Conservation (phyloP, 2,329 filamentous ascomycete genomes). For the Diplodia scrobiculata region DNA sequence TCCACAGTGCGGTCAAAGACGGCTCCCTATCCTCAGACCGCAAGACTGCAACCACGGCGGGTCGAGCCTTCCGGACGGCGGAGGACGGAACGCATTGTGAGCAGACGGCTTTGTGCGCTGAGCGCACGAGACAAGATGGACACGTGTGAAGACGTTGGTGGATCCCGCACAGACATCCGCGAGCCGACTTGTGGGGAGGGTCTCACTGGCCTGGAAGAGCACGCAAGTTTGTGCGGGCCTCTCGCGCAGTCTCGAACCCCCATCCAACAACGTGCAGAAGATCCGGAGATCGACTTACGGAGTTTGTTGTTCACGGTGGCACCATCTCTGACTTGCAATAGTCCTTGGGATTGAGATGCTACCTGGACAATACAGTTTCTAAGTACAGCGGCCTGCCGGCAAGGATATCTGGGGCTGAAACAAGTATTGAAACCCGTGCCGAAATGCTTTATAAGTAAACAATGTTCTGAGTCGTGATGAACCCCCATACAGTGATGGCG, state of each 20-base stretch:
- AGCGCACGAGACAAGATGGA: slow-evolving; percentile 15
- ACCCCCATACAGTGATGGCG: too few species aligned
- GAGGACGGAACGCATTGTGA: slow-evolving; percentile 17
- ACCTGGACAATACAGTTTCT: background rate
- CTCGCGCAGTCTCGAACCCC: background rate
- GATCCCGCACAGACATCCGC: slow-evolving; percentile 26
- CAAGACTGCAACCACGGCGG: slow-evolving; percentile 14
- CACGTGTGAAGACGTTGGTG: slow-evolving; percentile 22
- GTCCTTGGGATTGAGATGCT: background rate
- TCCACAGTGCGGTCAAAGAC: slow-evolving; percentile 7
- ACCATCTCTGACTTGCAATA: background rate
- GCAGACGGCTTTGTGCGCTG: slow-evolving; percentile 16
- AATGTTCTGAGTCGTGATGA: background rate
- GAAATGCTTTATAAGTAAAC: background rate
- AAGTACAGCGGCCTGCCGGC: background rate
- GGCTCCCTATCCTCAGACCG: slow-evolving; percentile 20
- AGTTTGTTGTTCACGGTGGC: background rate
- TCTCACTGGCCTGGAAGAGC: background rate
- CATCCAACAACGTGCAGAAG: background rate
- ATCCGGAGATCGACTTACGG: slow-evolving; percentile 12
- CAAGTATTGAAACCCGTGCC: background rate
- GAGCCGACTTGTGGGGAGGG: slow-evolving; percentile 21
- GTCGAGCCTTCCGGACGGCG: background rate
- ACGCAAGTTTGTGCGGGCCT: slow-evolving; percentile 1
- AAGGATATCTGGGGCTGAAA: background rate